Evolutionary conservation across 495 filamentous ascomycete species (phyloP).

Genomic region (Penicillium lagena): DNA sequence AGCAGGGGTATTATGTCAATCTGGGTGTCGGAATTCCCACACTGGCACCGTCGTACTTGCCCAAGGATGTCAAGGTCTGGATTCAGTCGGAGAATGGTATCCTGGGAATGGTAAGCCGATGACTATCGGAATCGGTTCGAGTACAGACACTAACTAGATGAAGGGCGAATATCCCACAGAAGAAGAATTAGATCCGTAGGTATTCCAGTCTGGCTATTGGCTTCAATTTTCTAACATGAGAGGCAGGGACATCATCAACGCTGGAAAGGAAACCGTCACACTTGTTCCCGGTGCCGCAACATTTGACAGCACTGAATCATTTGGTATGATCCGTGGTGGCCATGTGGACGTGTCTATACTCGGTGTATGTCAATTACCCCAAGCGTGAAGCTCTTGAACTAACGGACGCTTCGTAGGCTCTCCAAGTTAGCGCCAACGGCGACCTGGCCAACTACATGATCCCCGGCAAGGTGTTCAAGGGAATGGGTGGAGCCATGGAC

Average conservation of each 20-base stretch:
- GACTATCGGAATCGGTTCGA: background rate
- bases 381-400: background rate
- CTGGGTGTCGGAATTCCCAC: slow-evolving; percentile 75
- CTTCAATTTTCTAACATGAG: slow-evolving; percentile 1
- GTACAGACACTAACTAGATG: slow-evolving; percentile 2
- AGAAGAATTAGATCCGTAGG: slow-evolving; percentile 67
- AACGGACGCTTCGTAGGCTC: slow-evolving; percentile 44
- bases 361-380: slow-evolving; percentile 37
- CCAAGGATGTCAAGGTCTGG: slow-evolving; percentile 70
- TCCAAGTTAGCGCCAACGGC: slow-evolving; percentile 78
- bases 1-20: slow-evolving; percentile 92
- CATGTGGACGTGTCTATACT: slow-evolving; percentile 86
- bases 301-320: slow-evolving; percentile 83
- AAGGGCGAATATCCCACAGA: slow-evolving; percentile 76
- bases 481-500: slow-evolving; percentile 96
- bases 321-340: slow-evolving; percentile 88
- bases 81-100: slow-evolving; percentile 92
- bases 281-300: slow-evolving; percentile 71
- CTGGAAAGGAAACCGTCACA: slow-evolving; percentile 91
- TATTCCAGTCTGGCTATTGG: background rate
- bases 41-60: slow-evolving; percentile 77
- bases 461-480: slow-evolving; percentile 84
- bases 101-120: slow-evolving; percentile 54
- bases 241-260: slow-evolving; percentile 75
- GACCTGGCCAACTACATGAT: slow-evolving; percentile 92